Conservation (phyloP, 768 basidiomycete genomes). For the Stropharia rugosoannulata region DNA sequence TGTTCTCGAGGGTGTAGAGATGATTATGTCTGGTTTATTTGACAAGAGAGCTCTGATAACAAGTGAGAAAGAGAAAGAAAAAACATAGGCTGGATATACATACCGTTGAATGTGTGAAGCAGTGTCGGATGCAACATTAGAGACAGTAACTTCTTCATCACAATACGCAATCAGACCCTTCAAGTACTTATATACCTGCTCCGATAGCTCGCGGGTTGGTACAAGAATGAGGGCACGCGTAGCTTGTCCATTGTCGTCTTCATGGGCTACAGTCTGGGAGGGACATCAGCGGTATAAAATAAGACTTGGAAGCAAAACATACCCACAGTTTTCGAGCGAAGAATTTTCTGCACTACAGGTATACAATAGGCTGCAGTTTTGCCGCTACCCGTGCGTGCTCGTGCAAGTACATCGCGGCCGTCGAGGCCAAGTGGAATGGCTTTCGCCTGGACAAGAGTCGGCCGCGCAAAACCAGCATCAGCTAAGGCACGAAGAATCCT, state of each 20-base stretch:
- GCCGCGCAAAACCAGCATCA: conserved; percentile 84
- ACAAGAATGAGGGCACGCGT: conserved; percentile 82
- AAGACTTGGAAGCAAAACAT: conserved; percentile 10
- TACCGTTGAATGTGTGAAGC: conserved; percentile 73
- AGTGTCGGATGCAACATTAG: conserved; percentile 77
- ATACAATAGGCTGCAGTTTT: conserved; percentile 97
- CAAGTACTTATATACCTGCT: conserved; percentile 81
- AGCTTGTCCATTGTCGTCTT: conserved; percentile 43
- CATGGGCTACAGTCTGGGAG: conserved; percentile 34
- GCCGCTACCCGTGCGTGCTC: conserved; percentile 93
- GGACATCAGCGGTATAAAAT: conserved; percentile 7
- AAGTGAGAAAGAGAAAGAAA: background rate
- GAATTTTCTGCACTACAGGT: conserved; percentile 85
- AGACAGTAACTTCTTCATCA: conserved; percentile 65
- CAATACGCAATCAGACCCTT: conserved; percentile 71
- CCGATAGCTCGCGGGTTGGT: conserved; percentile 89
- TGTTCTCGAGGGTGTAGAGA: conserved; percentile 38
- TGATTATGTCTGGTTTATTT: conserved; percentile 39
- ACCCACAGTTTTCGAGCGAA: conserved; percentile 78
- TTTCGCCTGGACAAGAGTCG: conserved; percentile 89
- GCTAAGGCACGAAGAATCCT: conserved; percentile 88
- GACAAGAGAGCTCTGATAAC: conserved; percentile 36
- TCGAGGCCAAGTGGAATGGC: conserved; percentile 92
- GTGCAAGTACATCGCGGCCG: conserved; percentile 86
- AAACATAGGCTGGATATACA: conserved; percentile 12